Evolutionary conservation across 805 yeast species (phyloP).

Genomic region (Monosporozyma aerobia): DNA sequence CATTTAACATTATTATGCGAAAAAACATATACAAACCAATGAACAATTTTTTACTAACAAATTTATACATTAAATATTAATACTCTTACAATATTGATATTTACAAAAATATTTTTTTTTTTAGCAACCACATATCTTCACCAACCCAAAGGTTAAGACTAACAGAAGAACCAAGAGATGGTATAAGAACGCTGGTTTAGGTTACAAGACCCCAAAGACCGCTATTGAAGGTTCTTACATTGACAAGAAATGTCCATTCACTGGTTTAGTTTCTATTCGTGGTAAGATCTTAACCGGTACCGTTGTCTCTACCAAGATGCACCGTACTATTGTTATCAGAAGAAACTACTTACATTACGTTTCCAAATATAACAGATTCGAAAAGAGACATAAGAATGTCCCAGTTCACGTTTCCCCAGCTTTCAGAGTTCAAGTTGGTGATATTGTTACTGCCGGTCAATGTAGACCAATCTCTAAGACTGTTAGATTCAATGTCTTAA

Average conservation of each 20-base stretch:
- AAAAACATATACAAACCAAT: too few relatives aligned
- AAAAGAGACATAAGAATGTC: constrained; percentile 99
- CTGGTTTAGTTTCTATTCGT: constrained; percentile 94
- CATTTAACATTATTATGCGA: too few relatives aligned
- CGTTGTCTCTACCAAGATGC: constrained; percentile 99
- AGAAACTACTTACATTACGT: constrained; percentile 99
- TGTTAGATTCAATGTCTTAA: constrained; percentile 98
- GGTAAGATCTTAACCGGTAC: constrained; percentile 99
- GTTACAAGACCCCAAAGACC: constrained; percentile 99
- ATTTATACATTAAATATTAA: neutral
- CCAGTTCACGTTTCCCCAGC: constrained; percentile 99
- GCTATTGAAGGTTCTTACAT: constrained; percentile 98
- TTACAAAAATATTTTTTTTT: neutral
- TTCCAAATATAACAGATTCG: constrained; percentile 99
- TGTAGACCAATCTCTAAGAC: constrained; percentile 99
- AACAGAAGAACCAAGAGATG: constrained; percentile 99
- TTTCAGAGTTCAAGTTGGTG: constrained; percentile 99
- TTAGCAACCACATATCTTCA: constrained; percentile 99
- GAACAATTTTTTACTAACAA: too few relatives aligned
- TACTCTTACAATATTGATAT: neutral
- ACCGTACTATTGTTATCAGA: constrained; percentile 99
- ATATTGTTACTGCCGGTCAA: constrained; percentile 98
- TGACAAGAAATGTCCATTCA: constrained; percentile 99
- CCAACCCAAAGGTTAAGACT: constrained; percentile 99
- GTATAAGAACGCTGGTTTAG: constrained; percentile 99